These are phyloP conservation scores for Heterobasidion parviporum DNA, from an alignment of 1,284 basidiomycete genomes.

Conservation along the genomic window DNA sequence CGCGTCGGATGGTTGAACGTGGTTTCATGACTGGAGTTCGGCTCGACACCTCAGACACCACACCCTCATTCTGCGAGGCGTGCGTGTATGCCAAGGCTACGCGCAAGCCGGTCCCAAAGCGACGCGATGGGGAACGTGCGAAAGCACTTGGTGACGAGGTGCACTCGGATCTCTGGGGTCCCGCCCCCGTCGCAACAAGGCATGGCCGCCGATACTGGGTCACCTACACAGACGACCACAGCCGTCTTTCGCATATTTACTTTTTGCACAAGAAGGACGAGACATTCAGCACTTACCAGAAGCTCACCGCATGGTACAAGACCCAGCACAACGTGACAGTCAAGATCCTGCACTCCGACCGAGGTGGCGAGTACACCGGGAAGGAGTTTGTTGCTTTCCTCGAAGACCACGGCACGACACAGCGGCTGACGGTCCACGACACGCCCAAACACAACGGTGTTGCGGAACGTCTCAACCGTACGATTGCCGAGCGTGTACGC, in stretches of 20 bases:
- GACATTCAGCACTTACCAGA: background rate
- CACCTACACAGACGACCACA: background rate
- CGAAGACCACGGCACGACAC: conserved; percentile 18
- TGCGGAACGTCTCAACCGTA: conserved; percentile 24
- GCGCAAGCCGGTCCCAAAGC: background rate
- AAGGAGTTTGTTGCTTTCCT: conserved; percentile 19
- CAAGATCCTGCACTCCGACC: conserved; percentile 1
- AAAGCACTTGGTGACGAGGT: background rate
- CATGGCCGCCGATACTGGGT: background rate
- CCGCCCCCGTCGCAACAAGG: background rate
- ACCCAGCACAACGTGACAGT: background rate
- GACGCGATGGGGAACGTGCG: background rate
- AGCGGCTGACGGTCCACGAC: conserved; percentile 25
- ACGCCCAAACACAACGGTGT: conserved; percentile 26
- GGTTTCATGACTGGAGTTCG: background rate
- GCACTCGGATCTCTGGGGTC: background rate
- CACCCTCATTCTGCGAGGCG: background rate
- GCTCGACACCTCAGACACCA: background rate
- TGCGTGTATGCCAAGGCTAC: background rate
- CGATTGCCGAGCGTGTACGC: background rate
- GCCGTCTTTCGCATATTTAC: background rate
- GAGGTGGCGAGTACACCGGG: conserved; percentile 2
- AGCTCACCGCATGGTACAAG: background rate
- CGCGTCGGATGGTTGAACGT: background rate
- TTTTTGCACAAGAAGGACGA: background rate